Conservation (phyloP, 2,329 filamentous ascomycete species). For the Pyricularia pennisetigena region DNA sequence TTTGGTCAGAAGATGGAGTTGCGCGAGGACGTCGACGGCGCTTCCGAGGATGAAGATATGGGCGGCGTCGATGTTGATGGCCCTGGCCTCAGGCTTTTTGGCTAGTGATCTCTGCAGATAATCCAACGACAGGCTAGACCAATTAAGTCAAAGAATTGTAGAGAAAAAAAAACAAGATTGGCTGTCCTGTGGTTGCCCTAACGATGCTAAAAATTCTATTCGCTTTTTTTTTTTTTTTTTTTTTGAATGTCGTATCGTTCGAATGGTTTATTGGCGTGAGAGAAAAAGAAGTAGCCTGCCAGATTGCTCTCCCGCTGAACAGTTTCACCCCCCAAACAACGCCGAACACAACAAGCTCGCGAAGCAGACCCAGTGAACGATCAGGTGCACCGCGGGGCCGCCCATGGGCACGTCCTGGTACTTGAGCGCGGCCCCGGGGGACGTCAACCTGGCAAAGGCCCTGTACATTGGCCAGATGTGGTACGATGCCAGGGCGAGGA, state of each 20-base stretch:
- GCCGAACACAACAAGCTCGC: conserved; percentile 21
- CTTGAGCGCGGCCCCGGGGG: conserved; percentile 4
- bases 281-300: not conserved
- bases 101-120: conserved; percentile 9
- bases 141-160: conserved; percentile 6
- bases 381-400: conserved; percentile 35
- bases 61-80: conserved; percentile 41
- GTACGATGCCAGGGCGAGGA: conserved; percentile 33
- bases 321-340: conserved; percentile 6
- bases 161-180: not conserved
- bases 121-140: conserved; percentile 7
- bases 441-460: conserved; percentile 24
- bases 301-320: not conserved
- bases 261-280: not conserved
- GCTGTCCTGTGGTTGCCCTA: not conserved
- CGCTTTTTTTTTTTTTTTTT: not conserved
- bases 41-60: conserved; percentile 23
- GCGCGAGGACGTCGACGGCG: conserved; percentile 12
- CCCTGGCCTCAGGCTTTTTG: conserved; percentile 43
- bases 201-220: not conserved
- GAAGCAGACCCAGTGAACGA: conserved; percentile 28
- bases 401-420: conserved; percentile 23
- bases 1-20: conserved; percentile 62
- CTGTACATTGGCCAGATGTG: conserved; percentile 37
- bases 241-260: not conserved